phyloP scores from a whole-genome alignment of 164 flowering plant genomes.

The Protea cynaroides region DNA sequence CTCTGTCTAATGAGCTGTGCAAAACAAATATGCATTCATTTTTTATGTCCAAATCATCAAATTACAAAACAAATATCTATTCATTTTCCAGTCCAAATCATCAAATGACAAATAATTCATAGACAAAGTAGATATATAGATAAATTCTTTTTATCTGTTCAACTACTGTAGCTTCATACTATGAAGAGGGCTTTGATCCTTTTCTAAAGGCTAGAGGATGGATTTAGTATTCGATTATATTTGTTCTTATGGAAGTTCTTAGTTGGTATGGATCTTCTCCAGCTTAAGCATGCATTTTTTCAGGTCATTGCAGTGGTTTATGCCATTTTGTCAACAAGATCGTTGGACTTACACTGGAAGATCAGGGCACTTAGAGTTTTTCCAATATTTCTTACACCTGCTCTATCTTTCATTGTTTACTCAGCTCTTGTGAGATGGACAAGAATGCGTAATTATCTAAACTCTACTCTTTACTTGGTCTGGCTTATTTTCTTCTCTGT shows the following conservation, averaged over 20 bases:
- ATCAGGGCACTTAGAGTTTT: conserved; percentile 74
- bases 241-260: neutral
- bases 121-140: neutral
- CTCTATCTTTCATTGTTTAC: conserved; percentile 41
- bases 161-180: neutral
- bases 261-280: neutral
- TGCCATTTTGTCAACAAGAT: conserved; percentile 83
- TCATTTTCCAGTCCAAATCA: too few species aligned
- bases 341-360: conserved; percentile 72
- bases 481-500: too few species aligned
- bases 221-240: too few species aligned
- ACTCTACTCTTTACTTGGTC: neutral
- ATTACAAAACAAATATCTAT: neutral
- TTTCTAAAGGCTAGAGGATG: neutral
- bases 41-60: too few species aligned
- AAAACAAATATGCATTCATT: too few species aligned
- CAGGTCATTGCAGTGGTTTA: conserved; percentile 80
- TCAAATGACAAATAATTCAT: too few species aligned
- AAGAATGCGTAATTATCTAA: conserved; percentile 59
- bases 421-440: conserved; percentile 43
- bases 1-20: too few species aligned
- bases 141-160: neutral
- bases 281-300: conserved; percentile 10
- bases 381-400: conserved; percentile 85
- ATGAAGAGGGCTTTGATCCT: neutral